Evolutionary conservation across 768 basidiomycete genomes (phyloP).

Genomic region (Pisolithus orientalis): DNA sequence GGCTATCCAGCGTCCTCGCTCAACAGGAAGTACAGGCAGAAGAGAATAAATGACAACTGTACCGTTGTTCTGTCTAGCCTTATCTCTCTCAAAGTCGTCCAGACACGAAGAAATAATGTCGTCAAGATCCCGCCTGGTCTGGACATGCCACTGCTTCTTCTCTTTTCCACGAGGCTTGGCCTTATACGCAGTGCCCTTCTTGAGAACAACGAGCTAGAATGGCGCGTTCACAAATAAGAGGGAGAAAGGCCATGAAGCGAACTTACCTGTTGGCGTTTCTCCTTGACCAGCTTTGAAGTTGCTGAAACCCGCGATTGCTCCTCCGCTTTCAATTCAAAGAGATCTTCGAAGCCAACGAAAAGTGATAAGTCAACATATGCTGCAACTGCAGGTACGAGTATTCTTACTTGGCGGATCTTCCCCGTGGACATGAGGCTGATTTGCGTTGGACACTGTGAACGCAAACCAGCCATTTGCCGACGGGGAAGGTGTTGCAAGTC

Average conservation of each 20-base stretch:
- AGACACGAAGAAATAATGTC: background rate
- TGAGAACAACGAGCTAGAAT: background rate
- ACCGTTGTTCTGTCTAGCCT: background rate
- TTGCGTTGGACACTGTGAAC: background rate
- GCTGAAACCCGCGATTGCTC: background rate
- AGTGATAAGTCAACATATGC: background rate
- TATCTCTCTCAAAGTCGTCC: background rate
- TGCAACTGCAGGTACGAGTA: too few species aligned
- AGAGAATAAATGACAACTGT: background rate
- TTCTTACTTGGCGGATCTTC: constrained; percentile 5
- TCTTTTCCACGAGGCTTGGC: constrained; percentile 2
- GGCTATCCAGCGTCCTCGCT: background rate
- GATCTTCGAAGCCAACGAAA: background rate
- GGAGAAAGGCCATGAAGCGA: background rate
- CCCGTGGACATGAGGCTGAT: background rate
- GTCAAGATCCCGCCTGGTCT: background rate
- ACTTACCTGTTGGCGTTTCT: background rate
- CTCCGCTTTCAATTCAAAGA: background rate
- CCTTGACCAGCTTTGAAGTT: background rate
- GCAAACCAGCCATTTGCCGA: too few species aligned
- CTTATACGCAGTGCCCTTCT: background rate
- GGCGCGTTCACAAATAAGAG: background rate
- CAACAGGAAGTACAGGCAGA: background rate
- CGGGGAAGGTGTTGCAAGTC: background rate
- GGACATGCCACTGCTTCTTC: constrained; percentile 2